Evolutionary conservation across 495 filamentous ascomycete species (phyloP), one percentile per base, ranked within the genome.

Genomic region (Aspergillus avenaceus): DNA sequence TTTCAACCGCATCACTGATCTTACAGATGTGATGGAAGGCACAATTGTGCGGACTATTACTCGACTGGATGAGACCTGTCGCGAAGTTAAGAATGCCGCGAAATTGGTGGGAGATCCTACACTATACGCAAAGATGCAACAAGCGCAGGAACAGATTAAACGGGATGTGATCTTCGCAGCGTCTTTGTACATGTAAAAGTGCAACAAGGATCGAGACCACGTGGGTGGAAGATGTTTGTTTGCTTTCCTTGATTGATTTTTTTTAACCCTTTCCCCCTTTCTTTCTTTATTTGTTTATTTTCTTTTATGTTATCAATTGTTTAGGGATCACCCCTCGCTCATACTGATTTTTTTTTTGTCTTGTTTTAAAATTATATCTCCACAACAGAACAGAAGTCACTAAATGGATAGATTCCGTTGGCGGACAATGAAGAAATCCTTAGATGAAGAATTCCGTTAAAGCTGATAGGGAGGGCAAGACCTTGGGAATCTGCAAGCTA

Each of bases 1-100:
- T 25, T 98, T 98, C 78, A 95, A 91, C 67, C 91, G 95, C 45
- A 98, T 98, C 57, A 97, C 91, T 0, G 90, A 95, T 52, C 73
- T 98, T 47, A 98, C 93, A 23, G 93, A 98, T 62, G 92, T 98
- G 40, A 81, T 97, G 58, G 93, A 98, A 64, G 93, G 93, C 0
- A 96, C 91, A 0, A 96, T 98, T 67, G 95, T 98, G 18, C 74
- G 93, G 23, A 90, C 90, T 9, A 96, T 98, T 49, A 91, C 88
- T 19, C 74, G 93, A 26, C 72, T 98, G 40, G 93, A 98, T 58
- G 93, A 98, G 80, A 95, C 90, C 6, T 98, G 93, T 64, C 77
- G 93, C 47, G 93, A 98, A 72, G 93, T 96, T 42, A 97, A 96
- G 77, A 97, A 95, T 64, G 89, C 95, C 25, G 93, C 93, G 16